phyloP scores from a whole-genome alignment of 2,329 filamentous ascomycete genomes.

The Rasamsonia emersonii region DNA sequence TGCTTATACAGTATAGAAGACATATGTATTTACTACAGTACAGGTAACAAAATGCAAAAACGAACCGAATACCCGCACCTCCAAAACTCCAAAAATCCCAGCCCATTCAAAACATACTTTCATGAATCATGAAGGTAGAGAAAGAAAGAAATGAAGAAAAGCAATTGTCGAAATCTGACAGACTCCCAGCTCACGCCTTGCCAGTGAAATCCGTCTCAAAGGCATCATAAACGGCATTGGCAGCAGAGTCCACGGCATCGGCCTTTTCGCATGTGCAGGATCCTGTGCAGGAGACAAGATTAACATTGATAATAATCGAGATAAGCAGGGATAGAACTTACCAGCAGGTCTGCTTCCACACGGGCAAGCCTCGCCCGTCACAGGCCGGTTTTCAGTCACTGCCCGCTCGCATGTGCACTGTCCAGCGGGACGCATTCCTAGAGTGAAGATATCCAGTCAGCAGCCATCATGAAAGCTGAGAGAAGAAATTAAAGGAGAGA shows the following conservation, averaged over 20 bases:
- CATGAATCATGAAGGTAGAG: too few relatives aligned
- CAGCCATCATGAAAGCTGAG: slow-evolving; percentile 1
- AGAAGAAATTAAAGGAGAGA: slow-evolving; percentile 11
- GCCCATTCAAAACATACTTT: too few relatives aligned
- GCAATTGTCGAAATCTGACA: too few relatives aligned
- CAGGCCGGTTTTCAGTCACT: slow-evolving; percentile 57
- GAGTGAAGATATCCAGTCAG: slow-evolving; percentile 5
- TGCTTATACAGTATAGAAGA: too few relatives aligned
- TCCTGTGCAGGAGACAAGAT: slow-evolving; percentile 40
- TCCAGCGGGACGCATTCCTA: slow-evolving; percentile 64
- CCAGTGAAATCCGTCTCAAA: slow-evolving; percentile 81
- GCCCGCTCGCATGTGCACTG: slow-evolving; percentile 74
- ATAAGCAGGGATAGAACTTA: slow-evolving; percentile 34
- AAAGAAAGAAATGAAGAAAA: too few relatives aligned
- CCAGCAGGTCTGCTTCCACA: slow-evolving; percentile 68
- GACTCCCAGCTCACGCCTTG: slow-evolving; percentile 41
- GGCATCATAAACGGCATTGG: slow-evolving; percentile 28
- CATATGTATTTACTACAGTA: too few relatives aligned
- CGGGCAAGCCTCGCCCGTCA: slow-evolving; percentile 56
- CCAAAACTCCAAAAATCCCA: too few relatives aligned
- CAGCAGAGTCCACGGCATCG: slow-evolving; percentile 52
- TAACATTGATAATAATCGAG: not conserved
- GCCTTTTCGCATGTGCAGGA: slow-evolving; percentile 79
- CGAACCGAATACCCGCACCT: too few relatives aligned
- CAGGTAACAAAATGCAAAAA: too few relatives aligned